phyloP scores from a whole-genome alignment of 495 filamentous ascomycete genomes.

The Xylaria flabelliformis region DNA sequence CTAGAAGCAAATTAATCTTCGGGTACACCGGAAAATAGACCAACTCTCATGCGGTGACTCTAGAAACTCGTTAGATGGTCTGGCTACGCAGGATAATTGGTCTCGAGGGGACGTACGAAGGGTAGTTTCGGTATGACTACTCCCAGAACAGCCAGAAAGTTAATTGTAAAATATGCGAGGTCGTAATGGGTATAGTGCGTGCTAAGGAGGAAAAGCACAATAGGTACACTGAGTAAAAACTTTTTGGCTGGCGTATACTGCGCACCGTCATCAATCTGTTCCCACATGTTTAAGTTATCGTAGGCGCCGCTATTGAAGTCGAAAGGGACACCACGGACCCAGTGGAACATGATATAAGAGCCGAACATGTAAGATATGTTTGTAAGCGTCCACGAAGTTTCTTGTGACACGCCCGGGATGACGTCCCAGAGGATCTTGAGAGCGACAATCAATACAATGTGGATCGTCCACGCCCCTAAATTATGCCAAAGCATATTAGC shows the following conservation, averaged over 20 bases:
- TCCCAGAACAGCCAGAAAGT: conserved; percentile 86
- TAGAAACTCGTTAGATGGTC: conserved; percentile 41
- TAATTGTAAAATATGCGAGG: conserved; percentile 93
- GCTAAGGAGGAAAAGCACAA: conserved; percentile 91
- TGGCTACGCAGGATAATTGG: not conserved
- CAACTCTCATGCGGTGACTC: conserved; percentile 76
- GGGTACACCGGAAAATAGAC: conserved; percentile 66
- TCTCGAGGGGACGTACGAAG: conserved; percentile 68
- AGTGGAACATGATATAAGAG: conserved; percentile 99
- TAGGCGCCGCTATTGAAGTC: conserved; percentile 99
- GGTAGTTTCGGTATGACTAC: conserved; percentile 97
- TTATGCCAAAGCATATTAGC: not conserved
- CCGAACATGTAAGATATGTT: conserved; percentile 99
- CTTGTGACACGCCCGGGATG: conserved; percentile 91
- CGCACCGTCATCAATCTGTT: conserved; percentile 98
- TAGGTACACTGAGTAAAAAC: conserved; percentile 91
- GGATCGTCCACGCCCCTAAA: conserved; percentile 94
- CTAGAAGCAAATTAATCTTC: conserved; percentile 52
- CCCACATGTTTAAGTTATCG: conserved; percentile 99
- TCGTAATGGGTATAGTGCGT: conserved; percentile 99
- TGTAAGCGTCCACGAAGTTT: conserved; percentile 97
- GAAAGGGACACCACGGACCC: conserved; percentile 95
- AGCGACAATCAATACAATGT: conserved; percentile 84
- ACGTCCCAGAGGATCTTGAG: conserved; percentile 97
- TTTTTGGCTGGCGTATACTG: conserved; percentile 99